Evolutionary conservation across 306 rosid species (phyloP), one percentile per base, ranked within the genome.

Genomic region (Prunus mongolica): DNA sequence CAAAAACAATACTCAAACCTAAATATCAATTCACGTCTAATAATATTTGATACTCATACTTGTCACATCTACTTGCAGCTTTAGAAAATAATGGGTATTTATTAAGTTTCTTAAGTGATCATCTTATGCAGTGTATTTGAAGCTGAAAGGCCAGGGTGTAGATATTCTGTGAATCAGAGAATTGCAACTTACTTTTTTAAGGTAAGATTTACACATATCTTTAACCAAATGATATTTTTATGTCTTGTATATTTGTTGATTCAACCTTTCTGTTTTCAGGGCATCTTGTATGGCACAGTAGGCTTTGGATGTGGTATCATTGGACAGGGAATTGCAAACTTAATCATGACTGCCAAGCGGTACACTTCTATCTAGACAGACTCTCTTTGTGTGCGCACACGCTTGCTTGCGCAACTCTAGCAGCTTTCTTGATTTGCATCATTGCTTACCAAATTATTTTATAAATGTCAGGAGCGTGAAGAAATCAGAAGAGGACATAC

Each of bases 251-350:
- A 15, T 57, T 63, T 55, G 8, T 61, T 75, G 52, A 58, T 76
- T 45, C 12, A 32, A 65, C 28, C 49, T 79, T 76, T 66, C 32
- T 18, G 25, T 6, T 63, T 87, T 81, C 87, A 95, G 99, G 99
- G 99, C 75, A 87, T 90, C 25, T 70, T 90, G 80, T 95, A 95
- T 82, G 99, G 96, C 72, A 74, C 87, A 3, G 97, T 92, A 81
- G 99, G 99, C 38, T 90, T 92, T 76, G 97, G 87, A 77, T 95
- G 99, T 83, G 99, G 99, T 65, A 85, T 95, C 47, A 50, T 95
- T 70, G 99, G 99, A 78, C 99, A 95, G 84, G 99, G 99, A 80
- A 88, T 95, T 74, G 97, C 97, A 78, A 95, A 95, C 82, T 81
- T 84, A 86, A 86, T 95, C 75, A 95, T 95, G 99, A 95, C 85